Percentiles rank a stretch among this genome's conserved stretches.
These are phyloP conservation scores for Xylaria nigripes DNA, from an alignment of 495 filamentous ascomycete genomes.

Conservation along the genomic window DNA sequence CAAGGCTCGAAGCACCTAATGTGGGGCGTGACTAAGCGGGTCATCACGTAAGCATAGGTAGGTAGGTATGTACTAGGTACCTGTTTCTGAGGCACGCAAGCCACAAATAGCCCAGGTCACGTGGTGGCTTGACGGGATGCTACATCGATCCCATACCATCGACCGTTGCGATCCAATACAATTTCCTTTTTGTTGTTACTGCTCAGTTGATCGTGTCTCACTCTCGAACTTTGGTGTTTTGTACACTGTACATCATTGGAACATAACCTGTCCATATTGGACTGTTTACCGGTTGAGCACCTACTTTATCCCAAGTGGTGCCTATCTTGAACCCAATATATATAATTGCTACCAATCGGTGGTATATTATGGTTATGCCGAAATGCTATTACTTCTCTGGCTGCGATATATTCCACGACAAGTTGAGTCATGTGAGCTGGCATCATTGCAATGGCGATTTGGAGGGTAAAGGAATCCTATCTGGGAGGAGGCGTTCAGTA, in stretches of 20 bases:
- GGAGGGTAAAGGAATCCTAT: background rate
- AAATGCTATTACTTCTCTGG: background rate
- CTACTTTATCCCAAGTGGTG: background rate
- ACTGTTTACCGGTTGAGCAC: background rate
- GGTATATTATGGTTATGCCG: background rate
- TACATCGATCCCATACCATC: background rate
- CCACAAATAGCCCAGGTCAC: background rate
- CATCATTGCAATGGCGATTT: background rate
- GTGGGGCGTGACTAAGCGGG: background rate
- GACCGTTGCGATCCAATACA: background rate
- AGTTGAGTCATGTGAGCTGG: constrained; percentile 8
- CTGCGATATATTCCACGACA: constrained; percentile 1
- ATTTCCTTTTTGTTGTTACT: background rate
- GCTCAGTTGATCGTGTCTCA: background rate
- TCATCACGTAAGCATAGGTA: background rate
- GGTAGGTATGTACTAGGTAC: too few relatives aligned
- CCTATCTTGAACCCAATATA: background rate
- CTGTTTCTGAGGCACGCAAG: background rate
- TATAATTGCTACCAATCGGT: background rate
- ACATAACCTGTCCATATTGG: background rate
- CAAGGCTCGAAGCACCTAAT: too few relatives aligned
- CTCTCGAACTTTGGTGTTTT: background rate
- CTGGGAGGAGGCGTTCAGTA: background rate
- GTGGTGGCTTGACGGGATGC: background rate
- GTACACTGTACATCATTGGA: background rate